Percentiles rank a stretch among this genome's conserved stretches.
These are phyloP conservation scores for Aspergillus sp. DNA, from an alignment of 2,329 filamentous ascomycete genomes.

Conservation along the genomic window DNA sequence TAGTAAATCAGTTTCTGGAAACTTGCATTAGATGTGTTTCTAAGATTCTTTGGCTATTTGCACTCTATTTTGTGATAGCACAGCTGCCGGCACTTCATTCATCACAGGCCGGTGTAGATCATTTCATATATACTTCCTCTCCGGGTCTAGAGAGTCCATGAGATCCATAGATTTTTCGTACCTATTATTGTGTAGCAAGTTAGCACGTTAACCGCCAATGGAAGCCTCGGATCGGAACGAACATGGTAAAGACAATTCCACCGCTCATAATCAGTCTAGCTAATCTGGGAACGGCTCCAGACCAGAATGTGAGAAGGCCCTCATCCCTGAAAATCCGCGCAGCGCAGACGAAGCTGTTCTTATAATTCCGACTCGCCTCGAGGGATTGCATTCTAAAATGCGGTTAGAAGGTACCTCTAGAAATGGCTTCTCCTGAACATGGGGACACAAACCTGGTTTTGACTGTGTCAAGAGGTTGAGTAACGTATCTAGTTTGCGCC, in stretches of 20 bases:
- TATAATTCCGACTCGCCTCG: slow-evolving; percentile 78
- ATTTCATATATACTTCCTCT: slow-evolving; percentile 71
- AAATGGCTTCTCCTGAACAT: background rate
- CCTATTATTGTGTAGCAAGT: slow-evolving; percentile 38
- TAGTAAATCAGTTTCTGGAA: background rate
- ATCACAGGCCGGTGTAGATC: background rate
- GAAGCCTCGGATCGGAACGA: slow-evolving; percentile 36
- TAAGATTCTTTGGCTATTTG: background rate
- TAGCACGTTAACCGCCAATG: slow-evolving; percentile 12
- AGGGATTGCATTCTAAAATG: slow-evolving; percentile 84
- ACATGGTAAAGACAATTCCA: slow-evolving; percentile 96
- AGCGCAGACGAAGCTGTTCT: slow-evolving; percentile 85
- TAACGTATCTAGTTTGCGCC: slow-evolving; percentile 48
- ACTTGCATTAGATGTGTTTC: background rate
- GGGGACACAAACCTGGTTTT: slow-evolving; percentile 69
- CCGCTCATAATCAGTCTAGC: slow-evolving; percentile 86
- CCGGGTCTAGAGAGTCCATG: slow-evolving; percentile 78
- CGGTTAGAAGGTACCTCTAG: slow-evolving; percentile 18
- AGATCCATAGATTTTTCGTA: slow-evolving; percentile 96
- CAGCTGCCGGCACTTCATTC: too few species aligned
- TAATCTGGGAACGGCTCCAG: slow-evolving; percentile 83
- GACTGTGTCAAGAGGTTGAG: slow-evolving; percentile 82
- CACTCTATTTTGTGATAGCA: background rate
- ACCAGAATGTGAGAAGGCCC: slow-evolving; percentile 90
- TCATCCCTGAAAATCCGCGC: slow-evolving; percentile 84